Evolutionary conservation across 345 rosid genomes (phyloP), one percentile per base, ranked within the genome.

Genomic region (Schrenkiella parvula): DNA sequence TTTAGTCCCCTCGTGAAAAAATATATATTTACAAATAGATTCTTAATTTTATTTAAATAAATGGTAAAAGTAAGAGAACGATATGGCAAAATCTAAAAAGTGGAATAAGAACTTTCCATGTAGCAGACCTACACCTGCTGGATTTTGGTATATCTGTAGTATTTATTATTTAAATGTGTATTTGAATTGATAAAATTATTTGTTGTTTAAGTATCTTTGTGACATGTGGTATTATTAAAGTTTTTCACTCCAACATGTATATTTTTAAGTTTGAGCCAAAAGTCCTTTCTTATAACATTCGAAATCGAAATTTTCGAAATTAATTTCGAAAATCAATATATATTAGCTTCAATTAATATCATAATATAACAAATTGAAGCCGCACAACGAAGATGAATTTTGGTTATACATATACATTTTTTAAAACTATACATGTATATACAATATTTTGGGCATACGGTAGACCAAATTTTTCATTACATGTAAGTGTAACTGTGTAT

Each of bases 81-180:
- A 59, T 51, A 48, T 59, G 65, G 68, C 55, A 66, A 66, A 67
- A 74, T 66, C 78, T 67, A 31, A 59, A 74, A 74, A 50, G 68
- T 47, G 22, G 68, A 74, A 74, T 59, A 42, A 74, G 78, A 74
- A 74, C 68, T 74, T 74, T 74, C 78, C 63, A 50, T 39, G 66
- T 41, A 39, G 62, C 68, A 74, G 78, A 66, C 73, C 66, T 66
- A 73, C 66, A 65, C 50, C 60, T 56, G 72, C 66, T 39, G 14
- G 41, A 38, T 74, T 37, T 48, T 56, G 29, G 59, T 56, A 66
- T 48, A 47, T 66, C 47, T 55, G 44, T 47, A 74, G 59, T 26
- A 65, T 44, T 38, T 37, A 55, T 47, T 56, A 44, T 57, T 64
- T 72, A 12, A 63, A 42, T 62, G 53, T 42, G 56, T 53, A 51